Evolutionary conservation across 2,329 filamentous ascomycete genomes (phyloP), one percentile per base, ranked within the genome.

Genomic region (Acrodontium crateriforme): DNA sequence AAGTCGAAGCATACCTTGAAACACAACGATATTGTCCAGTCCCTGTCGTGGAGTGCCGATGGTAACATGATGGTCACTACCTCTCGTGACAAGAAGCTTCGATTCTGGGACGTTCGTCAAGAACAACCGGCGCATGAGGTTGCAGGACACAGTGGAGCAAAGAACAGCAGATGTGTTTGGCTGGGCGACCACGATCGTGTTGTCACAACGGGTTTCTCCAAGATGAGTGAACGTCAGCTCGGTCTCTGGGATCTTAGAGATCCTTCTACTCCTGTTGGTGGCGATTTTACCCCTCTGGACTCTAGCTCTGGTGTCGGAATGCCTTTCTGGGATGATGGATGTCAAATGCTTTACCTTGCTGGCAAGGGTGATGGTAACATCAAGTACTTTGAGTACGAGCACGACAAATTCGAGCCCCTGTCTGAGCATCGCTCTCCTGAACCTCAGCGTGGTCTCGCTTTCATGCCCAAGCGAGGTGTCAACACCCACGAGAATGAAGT

Each of bases 361-460:
- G 89, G 89, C 53, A 95, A 95, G 65, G 89, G 87, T 57, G 89
- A 98, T 52, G 89, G 89, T 49, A 98, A 98, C 59, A 98, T 98
- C 51, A 85, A 89, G 39, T 98, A 98, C 67, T 98, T 81, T 55
- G 89, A 98, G 59, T 92, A 91, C 50, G 81, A 91, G 53, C 92
- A 95, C 59, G 87, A 95, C 67, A 94, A 94, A 59, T 94, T 98
- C 52, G 87, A 98, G 59, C 93, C 81, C 58, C 64, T 98, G 30
- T 91, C 84, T 38, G 87, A 95, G 55, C 89, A 95, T 69, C 93
- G 94, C 60, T 95, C 89, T n/a, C 64, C 67, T 20, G 89, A 98
- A 40, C 87, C 89, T 17, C 89, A 98, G 61, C 74, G 89, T 52
- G 89, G 89, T 45, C 69, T 98, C 45, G 89, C 83, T 18, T 95